A percentile compares a stretch with the other conserved stretches of the same genome.
phyloP scores from a whole-genome alignment of 1,284 basidiomycete genomes.

The Anthracocystis setariae region DNA sequence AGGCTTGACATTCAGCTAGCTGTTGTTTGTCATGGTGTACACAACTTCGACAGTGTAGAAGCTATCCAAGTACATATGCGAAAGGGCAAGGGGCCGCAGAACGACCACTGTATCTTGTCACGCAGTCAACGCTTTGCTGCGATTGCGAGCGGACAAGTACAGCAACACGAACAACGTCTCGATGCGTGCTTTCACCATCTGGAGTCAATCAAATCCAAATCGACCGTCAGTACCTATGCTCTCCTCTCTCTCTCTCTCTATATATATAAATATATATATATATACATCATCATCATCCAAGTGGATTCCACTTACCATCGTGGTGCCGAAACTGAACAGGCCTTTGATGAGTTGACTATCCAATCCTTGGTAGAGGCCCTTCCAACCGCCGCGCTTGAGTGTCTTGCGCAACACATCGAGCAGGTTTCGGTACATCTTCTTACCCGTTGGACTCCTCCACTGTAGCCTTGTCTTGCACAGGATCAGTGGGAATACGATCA shows the following conservation, averaged over 20 bases:
- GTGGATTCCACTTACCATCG: conserved; percentile 62
- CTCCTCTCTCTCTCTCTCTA: neutral
- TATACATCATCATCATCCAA: too few species aligned
- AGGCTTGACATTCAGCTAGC: too few species aligned
- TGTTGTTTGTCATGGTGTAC: too few species aligned
- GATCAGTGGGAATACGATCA: conserved; percentile 69
- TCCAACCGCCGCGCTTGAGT: conserved; percentile 41
- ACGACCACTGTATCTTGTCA: neutral
- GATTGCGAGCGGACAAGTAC: conserved; percentile 37
- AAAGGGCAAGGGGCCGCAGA: too few species aligned
- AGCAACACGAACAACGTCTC: conserved; percentile 52
- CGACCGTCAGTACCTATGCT: conserved; percentile 4
- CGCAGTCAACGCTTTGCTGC: conserved; percentile 6
- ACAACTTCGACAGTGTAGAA: too few species aligned
- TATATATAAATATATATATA: too few species aligned
- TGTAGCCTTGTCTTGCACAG: conserved; percentile 69
- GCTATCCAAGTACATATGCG: too few species aligned
- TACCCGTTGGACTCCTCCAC: conserved; percentile 65
- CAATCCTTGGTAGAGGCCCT: conserved; percentile 58
- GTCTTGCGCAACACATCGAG: conserved; percentile 58
- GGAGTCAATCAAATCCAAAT: too few species aligned
- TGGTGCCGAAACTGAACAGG: conserved; percentile 55
- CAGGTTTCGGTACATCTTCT: conserved; percentile 57
- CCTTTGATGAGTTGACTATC: conserved; percentile 61
- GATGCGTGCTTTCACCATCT: conserved; percentile 58